phyloP scores from a whole-genome alignment of 345 rosid species.

The Salix koriyanagi region DNA sequence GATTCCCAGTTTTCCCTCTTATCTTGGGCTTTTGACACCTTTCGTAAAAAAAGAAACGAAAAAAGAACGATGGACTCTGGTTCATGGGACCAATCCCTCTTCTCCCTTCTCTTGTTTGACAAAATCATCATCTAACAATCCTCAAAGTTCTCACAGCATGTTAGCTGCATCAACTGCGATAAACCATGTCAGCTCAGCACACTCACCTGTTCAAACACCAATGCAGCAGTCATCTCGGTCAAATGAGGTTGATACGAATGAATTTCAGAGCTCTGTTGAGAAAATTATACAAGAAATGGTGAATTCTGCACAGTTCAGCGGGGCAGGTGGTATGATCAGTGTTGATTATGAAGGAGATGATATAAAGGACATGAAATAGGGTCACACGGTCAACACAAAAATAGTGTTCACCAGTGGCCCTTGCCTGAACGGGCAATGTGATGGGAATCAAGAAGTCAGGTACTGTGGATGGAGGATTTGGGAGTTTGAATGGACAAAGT shows the following conservation, averaged over 20 bases:
- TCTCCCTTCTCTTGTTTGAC: slow-evolving; percentile 71
- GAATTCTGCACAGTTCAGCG: slow-evolving; percentile 58
- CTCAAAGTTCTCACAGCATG: slow-evolving; percentile 49
- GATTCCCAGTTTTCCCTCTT: too few species aligned
- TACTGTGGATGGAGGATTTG: slow-evolving; percentile 42
- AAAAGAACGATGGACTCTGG: too few species aligned
- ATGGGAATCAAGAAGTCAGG: slow-evolving; percentile 29
- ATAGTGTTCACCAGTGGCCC: slow-evolving; percentile 40
- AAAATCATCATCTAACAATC: slow-evolving; percentile 52
- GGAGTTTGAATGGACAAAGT: slow-evolving; percentile 40
- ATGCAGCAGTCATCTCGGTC: slow-evolving; percentile 54
- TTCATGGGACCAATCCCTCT: slow-evolving; percentile 26
- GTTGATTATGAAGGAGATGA: slow-evolving; percentile 52
- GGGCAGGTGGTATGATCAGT: slow-evolving; percentile 48
- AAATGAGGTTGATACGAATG: slow-evolving; percentile 54
- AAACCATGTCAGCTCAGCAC: slow-evolving; percentile 50
- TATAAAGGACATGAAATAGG: slow-evolving; percentile 53
- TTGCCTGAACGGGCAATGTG: slow-evolving; percentile 47
- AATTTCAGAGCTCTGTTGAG: slow-evolving; percentile 74
- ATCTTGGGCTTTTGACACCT: too few species aligned
- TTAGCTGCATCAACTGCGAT: slow-evolving; percentile 31
- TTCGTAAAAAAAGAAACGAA: too few species aligned
- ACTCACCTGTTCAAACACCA: slow-evolving; percentile 50
- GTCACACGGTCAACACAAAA: slow-evolving; percentile 39
- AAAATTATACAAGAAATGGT: slow-evolving; percentile 75